Base-by-base conservation (phyloP, 441 rosid species). In the Francoa sonchifolia region DNA sequence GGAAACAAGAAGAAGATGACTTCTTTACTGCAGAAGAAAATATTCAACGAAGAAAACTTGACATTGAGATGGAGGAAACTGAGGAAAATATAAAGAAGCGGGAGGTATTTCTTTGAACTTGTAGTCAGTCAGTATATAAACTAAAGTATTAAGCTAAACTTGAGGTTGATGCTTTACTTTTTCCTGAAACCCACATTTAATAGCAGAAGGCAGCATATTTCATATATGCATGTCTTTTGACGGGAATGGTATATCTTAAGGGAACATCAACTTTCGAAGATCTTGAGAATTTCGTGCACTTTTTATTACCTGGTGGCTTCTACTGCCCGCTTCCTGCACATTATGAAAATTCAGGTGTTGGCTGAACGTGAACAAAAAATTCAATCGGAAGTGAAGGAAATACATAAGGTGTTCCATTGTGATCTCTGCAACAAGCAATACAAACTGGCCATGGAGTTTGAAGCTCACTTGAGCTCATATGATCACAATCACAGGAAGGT, bases 311-410 rank as follows among this genome's bases (percentile, higher is more conserved):
- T 81, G 95, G 95, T 75, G 86, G 92, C 80, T 79, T 74, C 84
- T 85, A 82, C 93, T 89, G 82, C 98, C 61, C 61, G 89, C 96
- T 89, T 82, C 93, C 76, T 85, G 76, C 92, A 82, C 79, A 65
- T 89, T 89, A 75, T 89, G 92, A 82, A 77, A 76, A 89, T 89
- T 73, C 98, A 85, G 98, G 96, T 85, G 52, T 50, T 82, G 35
- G 96, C 96, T 63, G 96, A 77, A 64, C 89, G 97, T 44, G 98
- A 89, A 85, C 94, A 76, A 70, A 89, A 85, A 80, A 89, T 89
- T 66, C 89, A 82, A 59, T 77, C 71, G 29, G 94, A 84, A 70
- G 95, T 89, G 27, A 79, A 79, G 68, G 97, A 89, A 54, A 89
- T 82, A 39, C 78, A 65, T 8, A 89, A 77, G 68, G 93, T 79